Percentiles rank a stretch among this genome's conserved stretches.
phyloP scores from a whole-genome alignment of 768 basidiomycete species.

The Pleurotus eryngii region DNA sequence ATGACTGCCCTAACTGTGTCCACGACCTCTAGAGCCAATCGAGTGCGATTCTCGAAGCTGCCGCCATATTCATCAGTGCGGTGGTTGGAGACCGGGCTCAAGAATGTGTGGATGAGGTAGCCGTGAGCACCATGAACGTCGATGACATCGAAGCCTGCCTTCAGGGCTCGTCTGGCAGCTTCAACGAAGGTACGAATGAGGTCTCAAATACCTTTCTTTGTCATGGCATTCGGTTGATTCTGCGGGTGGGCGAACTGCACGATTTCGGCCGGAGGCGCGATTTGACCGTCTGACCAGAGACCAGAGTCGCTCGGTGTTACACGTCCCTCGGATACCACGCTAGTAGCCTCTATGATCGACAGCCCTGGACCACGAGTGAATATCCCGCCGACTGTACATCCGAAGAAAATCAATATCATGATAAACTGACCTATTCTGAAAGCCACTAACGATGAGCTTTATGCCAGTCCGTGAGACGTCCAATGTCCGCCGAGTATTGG shows the following conservation, averaged over 20 bases:
- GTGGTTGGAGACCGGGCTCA: slow-evolving; percentile 43
- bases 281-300: slow-evolving; percentile 57
- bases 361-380: slow-evolving; percentile 49
- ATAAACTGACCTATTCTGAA: slow-evolving; percentile 21
- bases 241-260: slow-evolving; percentile 54
- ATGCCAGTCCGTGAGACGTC: slow-evolving; percentile 41
- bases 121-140: slow-evolving; percentile 51
- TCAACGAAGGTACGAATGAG: slow-evolving; percentile 42
- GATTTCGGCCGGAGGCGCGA: slow-evolving; percentile 35
- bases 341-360: slow-evolving; percentile 62
- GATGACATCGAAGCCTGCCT: slow-evolving; percentile 40
- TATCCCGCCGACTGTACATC: slow-evolving; percentile 42
- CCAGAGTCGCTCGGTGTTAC: slow-evolving; percentile 62
- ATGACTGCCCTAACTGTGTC: slow-evolving; percentile 48
- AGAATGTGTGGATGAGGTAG: slow-evolving; percentile 41
- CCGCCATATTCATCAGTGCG: slow-evolving; percentile 55
- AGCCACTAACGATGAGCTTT: slow-evolving; percentile 31
- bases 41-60: slow-evolving; percentile 49
- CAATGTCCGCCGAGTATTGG: slow-evolving; percentile 43
- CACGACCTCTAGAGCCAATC: slow-evolving; percentile 47
- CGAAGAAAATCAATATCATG: slow-evolving; percentile 1
- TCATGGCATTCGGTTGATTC: slow-evolving; percentile 45
- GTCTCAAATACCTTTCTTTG: slow-evolving; percentile 39
- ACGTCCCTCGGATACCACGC: slow-evolving; percentile 50
- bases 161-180: slow-evolving; percentile 35